These are phyloP conservation scores for Nemania abortiva DNA, from an alignment of 2,329 filamentous ascomycete genomes.

Conservation along the genomic window DNA sequence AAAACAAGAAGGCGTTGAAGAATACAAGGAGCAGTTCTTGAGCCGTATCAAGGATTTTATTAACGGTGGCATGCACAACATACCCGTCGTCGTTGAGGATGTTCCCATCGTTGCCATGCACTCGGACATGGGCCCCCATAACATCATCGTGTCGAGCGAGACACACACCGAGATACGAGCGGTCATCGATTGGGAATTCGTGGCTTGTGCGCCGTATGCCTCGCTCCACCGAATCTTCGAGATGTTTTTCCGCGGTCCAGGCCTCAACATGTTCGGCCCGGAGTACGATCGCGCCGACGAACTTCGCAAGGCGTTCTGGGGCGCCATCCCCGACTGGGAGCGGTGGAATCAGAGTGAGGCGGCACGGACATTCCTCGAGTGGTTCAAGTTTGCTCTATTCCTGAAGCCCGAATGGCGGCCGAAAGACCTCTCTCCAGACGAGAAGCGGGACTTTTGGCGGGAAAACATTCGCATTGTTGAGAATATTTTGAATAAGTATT, in stretches of 20 bases:
- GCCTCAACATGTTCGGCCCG: constrained; percentile 4
- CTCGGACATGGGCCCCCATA: constrained; percentile 17
- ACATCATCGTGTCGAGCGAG: constrained; percentile 13
- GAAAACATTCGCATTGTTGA: constrained; percentile 15
- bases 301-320: constrained; percentile 14
- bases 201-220: constrained; percentile 16
- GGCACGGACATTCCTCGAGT: constrained; percentile 8
- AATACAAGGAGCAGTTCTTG: constrained; percentile 13
- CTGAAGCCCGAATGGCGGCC: constrained; percentile 11
- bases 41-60: constrained; percentile 17
- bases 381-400: constrained; percentile 19
- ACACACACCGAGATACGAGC: constrained; percentile 15
- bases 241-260: constrained; percentile 9
- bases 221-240: constrained; percentile 19
- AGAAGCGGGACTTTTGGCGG: constrained; percentile 5
- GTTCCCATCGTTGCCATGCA: constrained; percentile 19
- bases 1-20: constrained; percentile 26
- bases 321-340: constrained; percentile 10
- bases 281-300: constrained; percentile 10
- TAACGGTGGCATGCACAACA: constrained; percentile 9
- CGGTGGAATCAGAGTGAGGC: constrained; percentile 13
- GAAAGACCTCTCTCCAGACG: constrained; percentile 5
- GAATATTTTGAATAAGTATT: constrained; percentile 14
- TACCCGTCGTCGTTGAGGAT: constrained; percentile 13
- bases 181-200: constrained; percentile 21